phyloP scores from a whole-genome alignment of 2,329 filamentous ascomycete species.

The Epichloe glyceriae region DNA sequence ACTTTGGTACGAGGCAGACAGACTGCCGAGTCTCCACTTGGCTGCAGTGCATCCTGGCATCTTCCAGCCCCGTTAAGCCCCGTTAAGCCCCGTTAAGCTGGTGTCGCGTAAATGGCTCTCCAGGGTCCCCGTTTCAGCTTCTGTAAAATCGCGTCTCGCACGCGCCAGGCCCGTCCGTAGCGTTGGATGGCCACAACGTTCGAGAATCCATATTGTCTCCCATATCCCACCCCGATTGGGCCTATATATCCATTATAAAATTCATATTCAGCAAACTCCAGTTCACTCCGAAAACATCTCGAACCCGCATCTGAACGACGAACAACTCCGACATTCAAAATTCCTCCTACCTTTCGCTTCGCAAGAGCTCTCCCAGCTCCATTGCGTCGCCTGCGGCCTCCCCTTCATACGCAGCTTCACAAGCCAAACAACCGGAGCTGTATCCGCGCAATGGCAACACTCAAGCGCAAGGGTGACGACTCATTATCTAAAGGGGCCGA shows the following conservation, averaged over 20 bases:
- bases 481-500: slow-evolving; percentile 32
- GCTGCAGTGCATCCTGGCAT: too few species aligned
- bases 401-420: background rate
- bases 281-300: background rate
- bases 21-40: too few species aligned
- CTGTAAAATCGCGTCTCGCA: background rate
- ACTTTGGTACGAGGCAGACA: too few species aligned
- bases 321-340: background rate
- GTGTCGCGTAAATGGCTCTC: background rate
- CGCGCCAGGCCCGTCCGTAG: background rate
- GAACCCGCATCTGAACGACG: background rate
- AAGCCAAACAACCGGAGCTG: background rate
- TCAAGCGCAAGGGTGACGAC: slow-evolving; percentile 52
- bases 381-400: background rate
- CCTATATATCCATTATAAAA: background rate
- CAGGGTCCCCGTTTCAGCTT: background rate
- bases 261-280: background rate
- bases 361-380: background rate
- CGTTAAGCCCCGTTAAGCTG: background rate
- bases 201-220: too few species aligned
- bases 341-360: background rate
- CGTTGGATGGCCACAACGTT: too few species aligned
- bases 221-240: too few species aligned
- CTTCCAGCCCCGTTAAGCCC: background rate
- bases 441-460: slow-evolving; percentile 32